A percentile compares a stretch with the other conserved stretches of the same genome.
phyloP scores from a whole-genome alignment of 768 basidiomycete species.

The Cystofilobasidium bisporidii region DNA sequence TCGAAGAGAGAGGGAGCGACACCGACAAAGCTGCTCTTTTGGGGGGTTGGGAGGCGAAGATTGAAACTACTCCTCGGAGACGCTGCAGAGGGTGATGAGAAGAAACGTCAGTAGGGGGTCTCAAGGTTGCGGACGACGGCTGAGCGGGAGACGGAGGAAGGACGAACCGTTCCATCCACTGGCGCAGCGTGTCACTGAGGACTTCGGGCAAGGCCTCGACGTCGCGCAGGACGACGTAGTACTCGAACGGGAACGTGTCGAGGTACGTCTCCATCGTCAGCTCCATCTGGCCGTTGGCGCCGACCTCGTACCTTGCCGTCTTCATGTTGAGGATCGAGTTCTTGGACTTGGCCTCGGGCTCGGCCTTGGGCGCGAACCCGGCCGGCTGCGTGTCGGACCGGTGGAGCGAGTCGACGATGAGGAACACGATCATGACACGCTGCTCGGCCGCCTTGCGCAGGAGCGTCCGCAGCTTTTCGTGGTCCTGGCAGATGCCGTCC shows the following conservation, averaged over 20 bases:
- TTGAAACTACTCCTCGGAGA: slow-evolving; percentile 6
- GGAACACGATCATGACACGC: slow-evolving; percentile 88
- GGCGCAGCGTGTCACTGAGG: slow-evolving; percentile 72
- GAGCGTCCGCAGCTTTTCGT: slow-evolving; percentile 67
- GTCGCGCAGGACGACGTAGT: slow-evolving; percentile 79
- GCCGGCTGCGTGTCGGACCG: slow-evolving; percentile 40
- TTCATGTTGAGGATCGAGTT: slow-evolving; percentile 79
- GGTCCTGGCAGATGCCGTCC: slow-evolving; percentile 97
- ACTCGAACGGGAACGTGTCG: slow-evolving; percentile 96
- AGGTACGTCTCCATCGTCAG: slow-evolving; percentile 78
- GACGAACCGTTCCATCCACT: slow-evolving; percentile 47
- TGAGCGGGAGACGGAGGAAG: not conserved
- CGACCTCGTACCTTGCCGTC: slow-evolving; percentile 73
- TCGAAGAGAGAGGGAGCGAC: not conserved
- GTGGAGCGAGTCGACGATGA: slow-evolving; percentile 84
- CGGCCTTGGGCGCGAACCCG: slow-evolving; percentile 22
- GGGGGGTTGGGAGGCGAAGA: not conserved
- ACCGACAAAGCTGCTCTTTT: not conserved
- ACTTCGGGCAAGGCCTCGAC: slow-evolving; percentile 89
- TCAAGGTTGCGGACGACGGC: not conserved
- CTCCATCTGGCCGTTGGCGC: slow-evolving; percentile 66
- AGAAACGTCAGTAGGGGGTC: not conserved
- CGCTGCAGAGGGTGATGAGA: not conserved
- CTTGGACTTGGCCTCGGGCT: slow-evolving; percentile 36
- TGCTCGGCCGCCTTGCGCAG: slow-evolving; percentile 80